Conservation (phyloP, 1,139 yeast genomes). For the Protomyces lactucae-debilis region DNA sequence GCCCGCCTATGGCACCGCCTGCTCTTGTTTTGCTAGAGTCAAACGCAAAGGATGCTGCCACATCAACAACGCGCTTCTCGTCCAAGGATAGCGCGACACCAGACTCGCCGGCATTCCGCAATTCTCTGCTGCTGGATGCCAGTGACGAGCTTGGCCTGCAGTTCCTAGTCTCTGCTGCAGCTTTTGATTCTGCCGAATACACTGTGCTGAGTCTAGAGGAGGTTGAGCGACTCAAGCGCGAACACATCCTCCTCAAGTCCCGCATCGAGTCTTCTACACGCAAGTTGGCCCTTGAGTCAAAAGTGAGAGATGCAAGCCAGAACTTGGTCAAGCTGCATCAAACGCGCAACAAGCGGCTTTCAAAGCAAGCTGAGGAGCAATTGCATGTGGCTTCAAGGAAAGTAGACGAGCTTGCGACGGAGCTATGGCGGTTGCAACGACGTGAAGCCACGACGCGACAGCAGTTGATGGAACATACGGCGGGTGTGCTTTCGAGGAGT, state of each 20-base stretch:
- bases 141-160: conserved; percentile 14
- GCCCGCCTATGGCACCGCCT: not conserved
- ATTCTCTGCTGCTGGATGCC: not conserved
- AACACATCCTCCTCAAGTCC: conserved; percentile 6
- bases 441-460: conserved; percentile 21
- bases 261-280: conserved; percentile 26
- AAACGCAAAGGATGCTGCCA: not conserved
- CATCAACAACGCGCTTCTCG: not conserved
- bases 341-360: conserved; percentile 23
- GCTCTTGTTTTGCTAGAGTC: not conserved
- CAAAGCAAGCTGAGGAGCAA: conserved; percentile 27
- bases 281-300: conserved; percentile 27
- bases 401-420: conserved; percentile 29
- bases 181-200: conserved; percentile 20
- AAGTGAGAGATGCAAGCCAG: conserved; percentile 27
- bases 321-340: conserved; percentile 26
- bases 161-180: conserved; percentile 18
- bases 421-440: conserved; percentile 26
- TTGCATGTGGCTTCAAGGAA: conserved; percentile 20
- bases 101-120: not conserved
- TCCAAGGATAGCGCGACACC: not conserved
- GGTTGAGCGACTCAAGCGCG: conserved; percentile 23
- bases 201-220: conserved; percentile 26
- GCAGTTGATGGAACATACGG: conserved; percentile 27
- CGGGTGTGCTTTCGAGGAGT: conserved; percentile 17